Conservation (phyloP, 1,284 basidiomycete genomes). For the Cryptococcus jaspeensis region DNA sequence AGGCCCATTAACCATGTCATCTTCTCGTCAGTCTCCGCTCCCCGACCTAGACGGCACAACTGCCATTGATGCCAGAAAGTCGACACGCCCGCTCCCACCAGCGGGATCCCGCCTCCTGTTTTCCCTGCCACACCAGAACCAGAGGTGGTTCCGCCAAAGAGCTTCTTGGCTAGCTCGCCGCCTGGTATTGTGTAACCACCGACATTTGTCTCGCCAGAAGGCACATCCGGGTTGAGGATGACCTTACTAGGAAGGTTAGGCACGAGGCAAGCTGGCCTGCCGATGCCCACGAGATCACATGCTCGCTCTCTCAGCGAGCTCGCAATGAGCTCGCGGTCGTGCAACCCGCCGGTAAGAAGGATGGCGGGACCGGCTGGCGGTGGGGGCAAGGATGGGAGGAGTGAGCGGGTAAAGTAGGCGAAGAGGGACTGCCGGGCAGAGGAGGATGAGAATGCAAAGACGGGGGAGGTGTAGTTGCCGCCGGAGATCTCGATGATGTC, state of each 20-base stretch:
- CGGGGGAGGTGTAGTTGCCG: slow-evolving; percentile 44
- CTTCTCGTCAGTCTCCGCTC: slow-evolving; percentile 32
- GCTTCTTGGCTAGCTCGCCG: slow-evolving; percentile 14
- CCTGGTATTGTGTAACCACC: slow-evolving; percentile 36
- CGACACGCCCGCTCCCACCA: slow-evolving; percentile 43
- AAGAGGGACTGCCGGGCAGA: slow-evolving; percentile 42
- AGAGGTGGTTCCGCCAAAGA: slow-evolving; percentile 29
- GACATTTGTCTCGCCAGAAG: slow-evolving; percentile 21
- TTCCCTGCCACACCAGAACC: not conserved
- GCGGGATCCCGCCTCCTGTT: slow-evolving; percentile 23
- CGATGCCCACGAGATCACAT: slow-evolving; percentile 45
- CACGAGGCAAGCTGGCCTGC: slow-evolving; percentile 38
- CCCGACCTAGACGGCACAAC: slow-evolving; percentile 37
- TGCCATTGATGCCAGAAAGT: slow-evolving; percentile 51
- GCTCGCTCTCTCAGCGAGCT: slow-evolving; percentile 29
- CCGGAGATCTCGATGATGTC: slow-evolving; percentile 50
- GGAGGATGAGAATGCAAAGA: slow-evolving; percentile 16
- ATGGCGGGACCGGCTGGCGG: slow-evolving; percentile 43
- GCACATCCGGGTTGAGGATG: slow-evolving; percentile 32
- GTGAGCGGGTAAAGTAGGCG: slow-evolving; percentile 38
- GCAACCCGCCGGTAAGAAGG: slow-evolving; percentile 45
- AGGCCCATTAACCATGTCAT: slow-evolving; percentile 35
- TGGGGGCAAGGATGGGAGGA: slow-evolving; percentile 35
- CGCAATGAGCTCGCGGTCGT: slow-evolving; percentile 38
- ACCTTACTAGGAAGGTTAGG: slow-evolving; percentile 32